Evolutionary conservation across 2,329 filamentous ascomycete species (phyloP).

Genomic region (Colletotrichum sublineola): DNA sequence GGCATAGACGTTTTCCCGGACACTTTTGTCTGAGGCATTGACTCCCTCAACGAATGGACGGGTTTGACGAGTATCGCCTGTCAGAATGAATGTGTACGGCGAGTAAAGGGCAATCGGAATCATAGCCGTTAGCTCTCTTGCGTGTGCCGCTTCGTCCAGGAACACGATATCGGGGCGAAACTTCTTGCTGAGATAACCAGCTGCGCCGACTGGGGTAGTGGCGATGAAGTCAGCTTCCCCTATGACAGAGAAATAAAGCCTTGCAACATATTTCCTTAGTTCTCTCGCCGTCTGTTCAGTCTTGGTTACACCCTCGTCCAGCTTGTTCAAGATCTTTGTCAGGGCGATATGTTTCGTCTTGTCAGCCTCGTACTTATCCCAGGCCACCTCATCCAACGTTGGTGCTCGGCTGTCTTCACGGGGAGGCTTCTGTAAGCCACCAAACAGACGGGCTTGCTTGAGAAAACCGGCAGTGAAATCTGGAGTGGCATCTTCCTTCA

Average conservation of each 20-base stretch:
- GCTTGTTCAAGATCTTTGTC: constrained; percentile 52
- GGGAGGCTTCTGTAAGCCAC: background rate
- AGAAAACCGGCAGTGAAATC: constrained; percentile 35
- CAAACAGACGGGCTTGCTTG: constrained; percentile 19
- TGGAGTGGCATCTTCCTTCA: constrained; percentile 40
- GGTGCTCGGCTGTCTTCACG: constrained; percentile 44
- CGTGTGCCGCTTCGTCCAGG: constrained; percentile 76
- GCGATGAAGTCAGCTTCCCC: constrained; percentile 58
- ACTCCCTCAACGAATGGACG: constrained; percentile 56
- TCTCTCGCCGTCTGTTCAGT: constrained; percentile 28
- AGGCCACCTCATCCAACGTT: constrained; percentile 59
- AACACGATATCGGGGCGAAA: constrained; percentile 88
- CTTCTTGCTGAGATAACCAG: constrained; percentile 55
- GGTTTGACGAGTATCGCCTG: constrained; percentile 61
- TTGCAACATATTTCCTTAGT: constrained; percentile 50
- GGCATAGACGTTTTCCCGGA: constrained; percentile 23
- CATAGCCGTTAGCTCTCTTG: constrained; percentile 59
- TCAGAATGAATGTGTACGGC: constrained; percentile 60
- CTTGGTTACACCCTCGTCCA: constrained; percentile 43
- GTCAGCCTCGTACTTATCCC: constrained; percentile 55
- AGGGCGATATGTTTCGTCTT: constrained; percentile 52
- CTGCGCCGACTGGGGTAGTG: constrained; percentile 60
- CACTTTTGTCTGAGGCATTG: background rate
- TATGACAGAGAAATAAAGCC: constrained; percentile 56
- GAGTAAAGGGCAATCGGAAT: constrained; percentile 60